Evolutionary conservation across 2,329 filamentous ascomycete genomes (phyloP).

Genomic region (Sporothrix inflata): DNA sequence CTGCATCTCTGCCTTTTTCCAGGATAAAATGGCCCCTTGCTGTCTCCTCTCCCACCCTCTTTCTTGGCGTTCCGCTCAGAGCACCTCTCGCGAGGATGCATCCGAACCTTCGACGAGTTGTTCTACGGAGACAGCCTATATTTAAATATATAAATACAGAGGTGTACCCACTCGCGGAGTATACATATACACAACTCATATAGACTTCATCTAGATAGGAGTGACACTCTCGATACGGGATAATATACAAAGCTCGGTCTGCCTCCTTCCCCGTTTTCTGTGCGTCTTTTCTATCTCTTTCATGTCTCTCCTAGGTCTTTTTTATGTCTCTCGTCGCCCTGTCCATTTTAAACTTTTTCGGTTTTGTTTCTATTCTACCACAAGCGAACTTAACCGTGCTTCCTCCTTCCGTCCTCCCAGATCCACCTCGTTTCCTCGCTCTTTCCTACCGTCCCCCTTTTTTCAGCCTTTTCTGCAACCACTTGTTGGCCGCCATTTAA

Average conservation of each 20-base stretch:
- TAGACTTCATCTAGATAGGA: neutral
- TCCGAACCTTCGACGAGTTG: conserved; percentile 19
- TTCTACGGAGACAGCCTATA: conserved; percentile 1
- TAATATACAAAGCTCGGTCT: neutral
- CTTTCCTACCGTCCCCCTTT: neutral
- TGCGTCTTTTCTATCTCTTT: neutral
- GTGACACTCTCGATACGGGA: neutral
- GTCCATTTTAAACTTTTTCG: neutral
- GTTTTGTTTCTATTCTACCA: conserved; percentile 12
- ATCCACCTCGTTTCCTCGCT: neutral
- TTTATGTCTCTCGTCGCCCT: neutral
- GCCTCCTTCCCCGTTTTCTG: neutral
- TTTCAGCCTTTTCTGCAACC: neutral
- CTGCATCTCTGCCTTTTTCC: neutral
- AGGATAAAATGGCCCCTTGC: neutral
- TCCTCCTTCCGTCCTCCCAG: conserved; percentile 16
- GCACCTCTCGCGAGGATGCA: conserved; percentile 21
- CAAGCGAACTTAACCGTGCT: conserved; percentile 25
- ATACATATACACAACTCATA: neutral
- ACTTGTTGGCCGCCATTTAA: neutral
- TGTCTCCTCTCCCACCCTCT: neutral
- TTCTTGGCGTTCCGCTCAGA: neutral
- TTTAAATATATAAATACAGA: neutral
- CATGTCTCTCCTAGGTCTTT: neutral
- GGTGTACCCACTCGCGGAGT: neutral